Conservation (phyloP, 306 rosid genomes). For the Begonia masoniana region DNA sequence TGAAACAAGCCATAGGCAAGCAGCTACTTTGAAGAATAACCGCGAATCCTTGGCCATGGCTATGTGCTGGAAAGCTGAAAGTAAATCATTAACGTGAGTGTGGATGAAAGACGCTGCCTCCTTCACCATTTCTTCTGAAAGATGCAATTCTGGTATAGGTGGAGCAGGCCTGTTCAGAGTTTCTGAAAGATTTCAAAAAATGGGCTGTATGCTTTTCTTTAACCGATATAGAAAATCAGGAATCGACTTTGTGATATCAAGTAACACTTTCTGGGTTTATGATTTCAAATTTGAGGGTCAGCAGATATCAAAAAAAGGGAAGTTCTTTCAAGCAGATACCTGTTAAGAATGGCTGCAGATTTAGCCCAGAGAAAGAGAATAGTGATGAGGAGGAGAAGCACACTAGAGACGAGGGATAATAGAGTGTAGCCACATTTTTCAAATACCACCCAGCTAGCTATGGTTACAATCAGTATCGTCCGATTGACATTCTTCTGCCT, state of each 20-base stretch:
- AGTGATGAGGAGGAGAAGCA: constrained; percentile 72
- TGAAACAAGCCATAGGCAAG: constrained; percentile 44
- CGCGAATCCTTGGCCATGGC: constrained; percentile 68
- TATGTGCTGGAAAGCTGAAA: constrained; percentile 61
- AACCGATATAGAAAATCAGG: too few relatives aligned
- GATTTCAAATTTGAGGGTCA: too few relatives aligned
- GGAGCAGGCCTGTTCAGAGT: constrained; percentile 76
- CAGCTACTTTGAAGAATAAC: constrained; percentile 78
- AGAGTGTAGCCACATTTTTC: constrained; percentile 84
- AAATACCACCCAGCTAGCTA: constrained; percentile 79
- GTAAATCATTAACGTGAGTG: constrained; percentile 36
- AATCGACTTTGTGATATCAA: too few relatives aligned
- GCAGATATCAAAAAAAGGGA: too few relatives aligned
- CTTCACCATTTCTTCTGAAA: constrained; percentile 72
- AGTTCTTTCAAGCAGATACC: constrained; percentile 24
- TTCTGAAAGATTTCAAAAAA: too few relatives aligned
- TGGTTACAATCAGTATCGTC: constrained; percentile 44
- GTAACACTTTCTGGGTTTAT: too few relatives aligned
- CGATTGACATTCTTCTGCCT: constrained; percentile 52
- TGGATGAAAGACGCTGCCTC: constrained; percentile 48
- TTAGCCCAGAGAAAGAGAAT: constrained; percentile 94
- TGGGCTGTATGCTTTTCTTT: too few relatives aligned
- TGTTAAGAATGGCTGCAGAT: constrained; percentile 86
- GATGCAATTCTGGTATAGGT: constrained; percentile 71
- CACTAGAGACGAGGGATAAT: constrained; percentile 15